These are phyloP conservation scores for Pyrenophora graminea DNA, from an alignment of 2,329 filamentous ascomycete species.

Conservation along the genomic window DNA sequence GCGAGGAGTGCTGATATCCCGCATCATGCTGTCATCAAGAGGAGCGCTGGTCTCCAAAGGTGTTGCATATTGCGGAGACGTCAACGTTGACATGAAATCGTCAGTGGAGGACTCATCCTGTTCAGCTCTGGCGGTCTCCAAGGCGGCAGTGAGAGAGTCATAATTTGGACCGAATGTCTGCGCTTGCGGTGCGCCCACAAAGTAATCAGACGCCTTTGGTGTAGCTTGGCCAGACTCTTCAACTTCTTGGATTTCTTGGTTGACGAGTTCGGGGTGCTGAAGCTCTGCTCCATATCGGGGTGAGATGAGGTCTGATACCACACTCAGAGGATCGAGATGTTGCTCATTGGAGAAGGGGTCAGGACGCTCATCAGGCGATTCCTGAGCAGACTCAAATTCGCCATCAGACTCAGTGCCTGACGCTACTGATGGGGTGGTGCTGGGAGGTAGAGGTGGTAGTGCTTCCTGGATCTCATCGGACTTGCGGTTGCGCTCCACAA, in stretches of 20 bases:
- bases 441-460: conserved; percentile 58
- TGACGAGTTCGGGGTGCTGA: conserved; percentile 28
- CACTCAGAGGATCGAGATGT: conserved; percentile 27
- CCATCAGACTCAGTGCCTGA: conserved; percentile 50
- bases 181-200: conserved; percentile 22
- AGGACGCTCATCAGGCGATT: conserved; percentile 40
- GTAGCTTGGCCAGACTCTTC: conserved; percentile 69
- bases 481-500: conserved; percentile 67
- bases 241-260: conserved; percentile 49
- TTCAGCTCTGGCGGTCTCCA: conserved; percentile 23
- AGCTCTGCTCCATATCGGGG: conserved; percentile 20
- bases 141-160: conserved; percentile 30
- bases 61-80: conserved; percentile 9
- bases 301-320: conserved; percentile 24
- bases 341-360: conserved; percentile 29
- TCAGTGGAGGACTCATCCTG: conserved; percentile 20
- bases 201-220: conserved; percentile 64
- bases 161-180: conserved; percentile 19
- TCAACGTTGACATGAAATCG: conserved; percentile 6
- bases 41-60: conserved; percentile 11
- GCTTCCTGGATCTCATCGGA: conserved; percentile 43
- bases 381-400: conserved; percentile 52
- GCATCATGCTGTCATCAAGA: conserved; percentile 33
- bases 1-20: conserved; percentile 11
- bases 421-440: conserved; percentile 46